Evolutionary conservation across 305 asterid genomes (phyloP), one percentile per base, ranked within the genome.

Genomic region (Fraxinus ornus): DNA sequence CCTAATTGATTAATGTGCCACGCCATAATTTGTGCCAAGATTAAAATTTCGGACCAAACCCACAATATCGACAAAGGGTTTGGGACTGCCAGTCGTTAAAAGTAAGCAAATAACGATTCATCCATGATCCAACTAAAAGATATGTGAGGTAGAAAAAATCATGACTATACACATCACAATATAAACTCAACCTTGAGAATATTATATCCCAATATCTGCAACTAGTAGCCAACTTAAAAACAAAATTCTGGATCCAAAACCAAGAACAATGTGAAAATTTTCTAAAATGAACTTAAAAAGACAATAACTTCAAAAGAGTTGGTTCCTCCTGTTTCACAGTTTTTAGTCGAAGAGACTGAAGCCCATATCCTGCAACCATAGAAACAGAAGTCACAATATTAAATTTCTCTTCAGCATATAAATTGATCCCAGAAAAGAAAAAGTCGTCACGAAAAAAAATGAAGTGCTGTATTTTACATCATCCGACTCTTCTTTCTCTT

Each of bases 401-500:
- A 77, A 32, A 73, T 13, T 10, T 12, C 33, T 26, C 35, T 24
- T 1, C n/a, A 26, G 7, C 35, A 10, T 22, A 12, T 10, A 26
- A 24, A 66, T 66, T 66, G 37, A 26, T 66, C 15, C 30, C 1
- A 9, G n/a, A 24, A 41, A 12, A 37, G 75, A 8, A 57, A 2
- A 15, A 17, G 5, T 1, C 9, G 49, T 5, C n/a, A 7, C 1
- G 49, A 8, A 39, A 49, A 49, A 17, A 2, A 49, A 49, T 49
- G 22, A 49, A 49, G 21, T 49, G 21, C 7, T 4, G 3, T 19
- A 77, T 44, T 83, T 86, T 79, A 86, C 89, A 2, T 87, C 90
- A 80, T 87, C 90, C 0, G 90, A 85, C 24, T 87, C 90, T 39
- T 78, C 90, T 76, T 87, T 87, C 82, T 87, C 90, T 81, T 87